phyloP scores from a whole-genome alignment of 2,329 filamentous ascomycete species.

The Alternaria postmessia region DNA sequence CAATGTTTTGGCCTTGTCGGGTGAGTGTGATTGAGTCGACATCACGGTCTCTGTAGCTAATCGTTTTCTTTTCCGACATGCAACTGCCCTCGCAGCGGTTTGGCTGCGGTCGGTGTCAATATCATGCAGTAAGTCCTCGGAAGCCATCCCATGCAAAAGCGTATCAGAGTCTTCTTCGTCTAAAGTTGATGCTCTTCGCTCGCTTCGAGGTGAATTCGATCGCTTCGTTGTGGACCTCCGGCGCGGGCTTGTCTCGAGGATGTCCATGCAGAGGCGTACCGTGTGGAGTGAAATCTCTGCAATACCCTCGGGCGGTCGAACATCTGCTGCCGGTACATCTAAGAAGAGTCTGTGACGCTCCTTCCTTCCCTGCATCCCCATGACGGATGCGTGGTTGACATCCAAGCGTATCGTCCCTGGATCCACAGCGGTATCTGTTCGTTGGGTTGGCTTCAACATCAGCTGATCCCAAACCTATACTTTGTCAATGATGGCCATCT shows the following conservation, averaged over 20 bases:
- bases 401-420: conserved; percentile 29
- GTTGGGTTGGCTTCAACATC: conserved; percentile 34
- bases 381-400: conserved; percentile 25
- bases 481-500: not conserved
- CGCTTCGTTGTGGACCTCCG: conserved; percentile 15
- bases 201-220: conserved; percentile 12
- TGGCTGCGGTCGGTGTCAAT: not conserved
- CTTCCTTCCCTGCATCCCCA: conserved; percentile 10
- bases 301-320: conserved; percentile 43
- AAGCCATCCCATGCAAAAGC: not conserved
- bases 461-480: conserved; percentile 48
- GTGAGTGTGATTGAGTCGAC: not conserved
- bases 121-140: not conserved
- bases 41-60: not conserved
- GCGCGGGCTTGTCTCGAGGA: conserved; percentile 26
- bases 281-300: conserved; percentile 33
- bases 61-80: conserved; percentile 15
- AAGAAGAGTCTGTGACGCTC: conserved; percentile 31
- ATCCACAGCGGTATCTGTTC: not conserved
- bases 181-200: not conserved
- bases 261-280: conserved; percentile 37
- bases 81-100: not conserved
- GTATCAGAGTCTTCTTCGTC: not conserved
- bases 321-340: conserved; percentile 36
- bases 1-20: not conserved